phyloP scores from a whole-genome alignment of 805 yeast genomes.

The Metschnikowia borealis region DNA sequence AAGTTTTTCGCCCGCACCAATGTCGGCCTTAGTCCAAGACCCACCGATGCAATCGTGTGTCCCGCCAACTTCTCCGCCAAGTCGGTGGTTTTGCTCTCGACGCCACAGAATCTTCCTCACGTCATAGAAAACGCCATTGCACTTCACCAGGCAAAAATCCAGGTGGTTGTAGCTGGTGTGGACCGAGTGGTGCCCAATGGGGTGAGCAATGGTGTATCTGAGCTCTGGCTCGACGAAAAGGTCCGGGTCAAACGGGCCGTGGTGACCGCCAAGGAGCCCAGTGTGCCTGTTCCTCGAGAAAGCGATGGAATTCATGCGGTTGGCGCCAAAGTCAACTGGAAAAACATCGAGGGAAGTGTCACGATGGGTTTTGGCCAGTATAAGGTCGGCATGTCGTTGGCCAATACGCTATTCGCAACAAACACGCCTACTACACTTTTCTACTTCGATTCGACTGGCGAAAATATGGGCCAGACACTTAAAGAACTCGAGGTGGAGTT shows the following conservation, averaged over 20 bases:
- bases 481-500: slow-evolving; percentile 24
- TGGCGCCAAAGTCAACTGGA: slow-evolving; percentile 38
- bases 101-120: slow-evolving; percentile 30
- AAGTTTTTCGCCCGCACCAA: slow-evolving; percentile 14
- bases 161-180: slow-evolving; percentile 39
- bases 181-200: slow-evolving; percentile 35
- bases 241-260: slow-evolving; percentile 18
- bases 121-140: slow-evolving; percentile 30
- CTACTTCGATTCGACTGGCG: slow-evolving; percentile 24
- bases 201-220: slow-evolving; percentile 32
- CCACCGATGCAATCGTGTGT: neutral
- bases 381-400: slow-evolving; percentile 25
- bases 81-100: slow-evolving; percentile 33
- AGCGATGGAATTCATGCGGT: slow-evolving; percentile 36
- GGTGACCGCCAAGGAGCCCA: slow-evolving; percentile 24
- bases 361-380: slow-evolving; percentile 16
- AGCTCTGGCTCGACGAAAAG: slow-evolving; percentile 34
- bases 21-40: slow-evolving; percentile 9
- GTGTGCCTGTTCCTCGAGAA: slow-evolving; percentile 21
- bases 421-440: slow-evolving; percentile 33
- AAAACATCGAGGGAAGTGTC: slow-evolving; percentile 24
- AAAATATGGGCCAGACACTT: slow-evolving; percentile 27
- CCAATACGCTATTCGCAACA: slow-evolving; percentile 40
- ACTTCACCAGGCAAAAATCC: slow-evolving; percentile 24
- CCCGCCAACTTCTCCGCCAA: slow-evolving; percentile 20